Evolutionary conservation across 2,329 filamentous ascomycete species (phyloP).

Genomic region (Fusarium dlaminii): DNA sequence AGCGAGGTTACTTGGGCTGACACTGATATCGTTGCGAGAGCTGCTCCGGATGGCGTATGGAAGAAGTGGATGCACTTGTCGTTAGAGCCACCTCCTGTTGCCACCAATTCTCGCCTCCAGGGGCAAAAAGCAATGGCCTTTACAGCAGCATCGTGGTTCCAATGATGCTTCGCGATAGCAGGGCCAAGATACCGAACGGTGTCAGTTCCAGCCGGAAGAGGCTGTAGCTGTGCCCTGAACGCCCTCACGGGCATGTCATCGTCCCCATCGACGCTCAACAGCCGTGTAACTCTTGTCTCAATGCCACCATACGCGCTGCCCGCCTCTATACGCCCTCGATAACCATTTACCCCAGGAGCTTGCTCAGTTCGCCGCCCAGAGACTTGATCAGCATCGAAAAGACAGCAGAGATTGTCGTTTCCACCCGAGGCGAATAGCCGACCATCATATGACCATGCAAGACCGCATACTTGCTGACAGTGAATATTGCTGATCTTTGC

Average conservation of each 20-base stretch:
- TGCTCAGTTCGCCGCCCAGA: conserved; percentile 42
- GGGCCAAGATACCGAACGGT: conserved; percentile 59
- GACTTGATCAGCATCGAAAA: conserved; percentile 77
- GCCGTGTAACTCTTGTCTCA: conserved; percentile 20
- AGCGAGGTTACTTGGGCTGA: conserved; percentile 93
- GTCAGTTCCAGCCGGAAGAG: conserved; percentile 44
- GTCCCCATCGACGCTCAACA: background rate
- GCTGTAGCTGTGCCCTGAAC: conserved; percentile 41
- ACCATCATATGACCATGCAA: conserved; percentile 86
- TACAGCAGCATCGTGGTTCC: conserved; percentile 85
- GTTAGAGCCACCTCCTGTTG: conserved; percentile 91
- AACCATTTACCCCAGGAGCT: background rate
- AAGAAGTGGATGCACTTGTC: conserved; percentile 97
- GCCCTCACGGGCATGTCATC: background rate
- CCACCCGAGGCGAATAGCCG: conserved; percentile 84
- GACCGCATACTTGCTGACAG: conserved; percentile 88
- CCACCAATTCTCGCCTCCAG: conserved; percentile 87
- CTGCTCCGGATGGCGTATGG: conserved; percentile 83
- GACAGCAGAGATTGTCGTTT: conserved; percentile 89
- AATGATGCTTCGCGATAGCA: conserved; percentile 74
- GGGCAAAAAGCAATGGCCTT: conserved; percentile 98
- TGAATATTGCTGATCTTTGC: conserved; percentile 78
- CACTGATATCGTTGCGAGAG: conserved; percentile 89
- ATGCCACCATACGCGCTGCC: conserved; percentile 13
- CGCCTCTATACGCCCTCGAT: conserved; percentile 2